These are phyloP conservation scores for Pycnococcus provasolii DNA, from an alignment of 139 green algal species.

Conservation along the genomic window DNA sequence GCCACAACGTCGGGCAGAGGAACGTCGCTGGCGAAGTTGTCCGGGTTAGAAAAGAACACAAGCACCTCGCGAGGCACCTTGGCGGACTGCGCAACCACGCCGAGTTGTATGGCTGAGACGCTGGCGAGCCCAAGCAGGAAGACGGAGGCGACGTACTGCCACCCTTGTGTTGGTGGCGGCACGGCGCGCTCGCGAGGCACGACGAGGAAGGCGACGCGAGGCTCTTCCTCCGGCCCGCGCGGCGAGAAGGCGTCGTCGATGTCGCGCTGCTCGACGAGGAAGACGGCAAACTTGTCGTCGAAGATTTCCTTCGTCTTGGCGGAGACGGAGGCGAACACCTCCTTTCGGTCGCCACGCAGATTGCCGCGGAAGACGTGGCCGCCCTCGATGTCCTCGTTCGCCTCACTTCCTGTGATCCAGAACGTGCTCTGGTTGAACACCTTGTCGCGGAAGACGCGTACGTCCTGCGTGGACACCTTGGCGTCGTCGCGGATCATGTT, in stretches of 20 bases:
- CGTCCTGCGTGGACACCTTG: constrained; percentile 7
- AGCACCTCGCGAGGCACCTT: constrained; percentile 10
- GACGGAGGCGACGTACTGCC: constrained; percentile 24
- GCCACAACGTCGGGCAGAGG: constrained; percentile 12
- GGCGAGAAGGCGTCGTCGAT: not conserved
- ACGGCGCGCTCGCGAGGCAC: constrained; percentile 2
- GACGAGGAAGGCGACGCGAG: constrained; percentile 8
- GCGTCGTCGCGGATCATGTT: constrained; percentile 6
- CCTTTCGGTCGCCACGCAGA: constrained; percentile 2
- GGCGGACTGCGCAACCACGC: constrained; percentile 17
- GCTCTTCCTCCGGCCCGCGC: not conserved
- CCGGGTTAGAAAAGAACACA: constrained; percentile 5
- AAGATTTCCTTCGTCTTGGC: not conserved
- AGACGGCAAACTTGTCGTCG: constrained; percentile 1
- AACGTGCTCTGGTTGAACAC: constrained; percentile 23
- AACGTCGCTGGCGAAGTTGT: not conserved
- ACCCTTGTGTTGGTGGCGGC: constrained; percentile 10
- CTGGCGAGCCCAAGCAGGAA: constrained; percentile 10
- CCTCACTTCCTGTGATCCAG: constrained; percentile 16
- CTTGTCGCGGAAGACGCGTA: constrained; percentile 2
- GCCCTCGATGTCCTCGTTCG: constrained; percentile 14
- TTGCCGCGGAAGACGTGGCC: constrained; percentile 18
- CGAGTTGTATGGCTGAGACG: constrained; percentile 21
- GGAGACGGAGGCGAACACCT: constrained; percentile 11
- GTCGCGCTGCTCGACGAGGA: constrained; percentile 8